Evolutionary conservation across 345 rosid species (phyloP).

Genomic region (Aethionema arabicum): DNA sequence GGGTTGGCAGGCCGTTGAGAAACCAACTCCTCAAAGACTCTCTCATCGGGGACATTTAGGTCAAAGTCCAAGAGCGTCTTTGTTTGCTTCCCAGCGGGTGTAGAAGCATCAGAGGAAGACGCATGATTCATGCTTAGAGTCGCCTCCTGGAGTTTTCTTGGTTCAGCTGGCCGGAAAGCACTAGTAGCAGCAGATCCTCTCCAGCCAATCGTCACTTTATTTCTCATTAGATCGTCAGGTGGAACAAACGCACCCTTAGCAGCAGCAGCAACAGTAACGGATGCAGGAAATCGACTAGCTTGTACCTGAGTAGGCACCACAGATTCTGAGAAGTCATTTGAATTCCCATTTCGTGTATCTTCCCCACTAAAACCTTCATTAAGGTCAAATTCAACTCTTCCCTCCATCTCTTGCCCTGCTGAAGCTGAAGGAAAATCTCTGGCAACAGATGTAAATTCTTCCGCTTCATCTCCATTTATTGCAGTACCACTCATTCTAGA

Average conservation of each 20-base stretch:
- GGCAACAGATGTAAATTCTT: constrained; percentile 41
- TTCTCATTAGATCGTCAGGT: constrained; percentile 64
- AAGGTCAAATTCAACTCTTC: constrained; percentile 74
- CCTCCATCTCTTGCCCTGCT: constrained; percentile 46
- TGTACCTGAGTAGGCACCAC: constrained; percentile 44
- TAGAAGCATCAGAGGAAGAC: constrained; percentile 42
- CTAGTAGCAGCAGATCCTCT: constrained; percentile 98
- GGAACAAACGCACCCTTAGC: constrained; percentile 87
- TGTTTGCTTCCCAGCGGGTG: constrained; percentile 40
- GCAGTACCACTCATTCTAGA: constrained; percentile 34
- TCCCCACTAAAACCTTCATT: constrained; percentile 75
- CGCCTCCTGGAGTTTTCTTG: constrained; percentile 58
- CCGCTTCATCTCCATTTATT: constrained; percentile 43
- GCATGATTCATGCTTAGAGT: constrained; percentile 31
- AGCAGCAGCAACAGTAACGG: constrained; percentile 81
- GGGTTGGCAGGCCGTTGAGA: constrained; percentile 42
- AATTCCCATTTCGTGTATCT: constrained; percentile 49
- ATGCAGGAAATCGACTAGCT: constrained; percentile 52
- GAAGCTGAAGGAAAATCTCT: constrained; percentile 35
- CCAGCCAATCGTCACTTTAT: constrained; percentile 81
- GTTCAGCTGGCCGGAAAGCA: constrained; percentile 97
- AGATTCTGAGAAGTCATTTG: constrained; percentile 39
- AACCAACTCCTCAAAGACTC: constrained; percentile 68
- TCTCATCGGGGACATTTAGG: constrained; percentile 82
- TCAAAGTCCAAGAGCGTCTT: constrained; percentile 69